Base-by-base conservation (phyloP, 352 stramenopile species). In the Poterioochromonas sp. region DNA sequence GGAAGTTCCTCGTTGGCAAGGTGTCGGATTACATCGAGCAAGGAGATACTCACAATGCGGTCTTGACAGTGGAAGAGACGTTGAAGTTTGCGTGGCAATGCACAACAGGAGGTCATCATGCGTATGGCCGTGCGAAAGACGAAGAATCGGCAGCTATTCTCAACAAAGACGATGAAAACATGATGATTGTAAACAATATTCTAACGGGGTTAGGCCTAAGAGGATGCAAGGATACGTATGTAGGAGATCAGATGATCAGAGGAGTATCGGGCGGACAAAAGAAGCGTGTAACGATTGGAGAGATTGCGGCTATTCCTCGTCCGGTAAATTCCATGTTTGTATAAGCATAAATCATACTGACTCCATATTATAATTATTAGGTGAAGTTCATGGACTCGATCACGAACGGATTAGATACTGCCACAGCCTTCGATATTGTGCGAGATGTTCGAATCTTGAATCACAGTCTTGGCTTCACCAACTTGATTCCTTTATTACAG, bases 311-410 rank as follows among this genome's bases (percentile, higher is more conserved):
- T 15, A 43, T 12, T 65, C 83, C 83, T 18, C 83, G 88, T 79
- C 88, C 83, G 47, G 26, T 62, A 62, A 80, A n/a, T n/a, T n/a
- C n/a, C n/a, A n/a, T n/a, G n/a, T n/a, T n/a, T n/a, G n/a, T n/a
- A n/a, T n/a, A n/a, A n/a, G n/a, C n/a, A n/a, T n/a, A n/a, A n/a
- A n/a, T n/a, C n/a, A n/a, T n/a, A n/a, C n/a, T n/a, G n/a, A n/a
- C n/a, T n/a, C n/a, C n/a, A n/a, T n/a, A n/a, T n/a, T n/a, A n/a
- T n/a, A n/a, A n/a, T n/a, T n/a, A n/a, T n/a, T n/a, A n/a, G n/a
- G n/a, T 96, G 20, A 86, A 92, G 68, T 86, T 93, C 51, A 90
- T 86, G 82, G 93, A 97, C 79, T 89, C 95, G 83, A 95, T 97
- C 76, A 92, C 86, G 43, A 97, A 91, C 49, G 93, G 93, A 49